Base-by-base conservation (phyloP, 768 basidiomycete species). In the Tephrocybe sp. region DNA sequence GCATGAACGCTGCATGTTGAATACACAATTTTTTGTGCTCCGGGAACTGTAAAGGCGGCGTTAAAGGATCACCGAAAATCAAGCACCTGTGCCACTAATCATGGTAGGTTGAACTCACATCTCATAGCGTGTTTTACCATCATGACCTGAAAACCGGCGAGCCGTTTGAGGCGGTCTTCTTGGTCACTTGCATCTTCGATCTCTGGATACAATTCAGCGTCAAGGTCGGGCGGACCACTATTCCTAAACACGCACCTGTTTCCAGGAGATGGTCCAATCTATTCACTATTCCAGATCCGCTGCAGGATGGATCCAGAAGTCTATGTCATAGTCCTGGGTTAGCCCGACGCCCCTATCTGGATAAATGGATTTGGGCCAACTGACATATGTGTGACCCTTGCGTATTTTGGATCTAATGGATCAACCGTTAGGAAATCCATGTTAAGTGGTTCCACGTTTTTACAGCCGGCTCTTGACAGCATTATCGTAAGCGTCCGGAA, bases 1-100 rank as follows among this genome's bases (percentile, higher is more conserved):
- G 89, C 80, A 67, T 98, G 87, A 39, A 97, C 75, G 54, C 93
- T 97, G 64, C 96, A 99, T n/a, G 97, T 99, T 19, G 95, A 98
- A 67, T 99, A 98, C 22, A 94, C 94, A 59, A 99, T 92, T 58
- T 80, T 83, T 50, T 76, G 68, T 28, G 85, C 89, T 32, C 75
- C 74, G 1, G 91, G 86, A 67, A 95, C 93, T 96, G 64, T 53
- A 52, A 28, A 49, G 22, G 42, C 53, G 42, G 48, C 21, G 51
- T n/a, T n/a, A n/a, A 45, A 54, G 25, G 9, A 26, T 28, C 30
- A 35, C 25, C 44, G 28, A 44, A 51, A 9, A 37, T 37, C 41
- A 26, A 49, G 45, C 34, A 36, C 31, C 27, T 13, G 31, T 30
- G 27, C 34, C 24, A 38, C 24, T 46, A n/a, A 47, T 47, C 37